Evolutionary conservation across 495 filamentous ascomycete genomes (phyloP).

Genomic region (Poronia punctata): DNA sequence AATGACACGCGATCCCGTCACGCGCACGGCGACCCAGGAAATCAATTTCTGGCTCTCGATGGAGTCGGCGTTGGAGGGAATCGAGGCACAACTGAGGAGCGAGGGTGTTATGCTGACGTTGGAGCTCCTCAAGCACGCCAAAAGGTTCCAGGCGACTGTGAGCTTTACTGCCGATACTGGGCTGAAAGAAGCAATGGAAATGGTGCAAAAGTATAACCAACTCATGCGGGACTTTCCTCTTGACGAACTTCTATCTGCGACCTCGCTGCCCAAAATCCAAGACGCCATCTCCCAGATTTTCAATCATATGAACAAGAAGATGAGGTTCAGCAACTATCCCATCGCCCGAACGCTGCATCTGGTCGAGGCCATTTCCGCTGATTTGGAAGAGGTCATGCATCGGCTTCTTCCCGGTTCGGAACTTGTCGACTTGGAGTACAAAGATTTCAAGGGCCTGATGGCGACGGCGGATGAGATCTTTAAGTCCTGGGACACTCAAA

Average conservation of each 20-base stretch:
- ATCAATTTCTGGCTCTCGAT: conserved; percentile 98
- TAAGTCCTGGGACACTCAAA: conserved; percentile 85
- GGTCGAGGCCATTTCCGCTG: conserved; percentile 96
- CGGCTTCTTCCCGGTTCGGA: conserved; percentile 75
- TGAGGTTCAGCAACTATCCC: conserved; percentile 90
- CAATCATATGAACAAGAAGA: conserved; percentile 89
- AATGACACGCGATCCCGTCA: conserved; percentile 79
- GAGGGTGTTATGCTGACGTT: conserved; percentile 88
- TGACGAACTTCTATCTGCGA: conserved; percentile 88
- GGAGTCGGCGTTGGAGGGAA: conserved; percentile 82
- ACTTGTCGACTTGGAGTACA: conserved; percentile 85
- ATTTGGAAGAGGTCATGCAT: conserved; percentile 81
- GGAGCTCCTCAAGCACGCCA: conserved; percentile 88
- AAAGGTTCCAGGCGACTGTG: conserved; percentile 91
- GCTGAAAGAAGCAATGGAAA: conserved; percentile 86
- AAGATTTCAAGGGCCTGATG: conserved; percentile 82
- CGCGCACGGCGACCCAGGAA: conserved; percentile 87
- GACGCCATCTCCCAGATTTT: conserved; percentile 86
- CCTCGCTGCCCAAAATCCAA: conserved; percentile 80
- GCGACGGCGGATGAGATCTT: conserved; percentile 77
- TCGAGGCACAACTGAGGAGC: conserved; percentile 78
- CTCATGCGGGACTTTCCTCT: conserved; percentile 96
- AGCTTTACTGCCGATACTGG: conserved; percentile 95
- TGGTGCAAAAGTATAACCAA: conserved; percentile 96
- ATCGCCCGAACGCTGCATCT: conserved; percentile 84